These are phyloP conservation scores for Penicillium macrosclerotiorum DNA, from an alignment of 495 filamentous ascomycete genomes.

Conservation along the genomic window DNA sequence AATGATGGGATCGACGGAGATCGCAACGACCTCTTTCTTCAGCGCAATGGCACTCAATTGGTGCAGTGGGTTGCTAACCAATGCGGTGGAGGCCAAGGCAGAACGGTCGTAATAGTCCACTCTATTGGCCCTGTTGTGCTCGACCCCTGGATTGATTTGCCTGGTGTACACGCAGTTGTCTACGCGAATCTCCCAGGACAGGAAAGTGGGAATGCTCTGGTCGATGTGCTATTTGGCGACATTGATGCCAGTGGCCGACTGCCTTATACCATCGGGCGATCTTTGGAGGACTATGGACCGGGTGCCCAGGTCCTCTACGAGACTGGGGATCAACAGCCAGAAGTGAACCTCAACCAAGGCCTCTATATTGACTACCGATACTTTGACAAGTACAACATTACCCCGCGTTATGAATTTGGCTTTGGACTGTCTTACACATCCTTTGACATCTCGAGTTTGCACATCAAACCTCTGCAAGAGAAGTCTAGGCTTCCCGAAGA, in stretches of 20 bases:
- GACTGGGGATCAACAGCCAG: conserved; percentile 70
- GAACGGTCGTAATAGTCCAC: conserved; percentile 84
- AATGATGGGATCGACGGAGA: conserved; percentile 70
- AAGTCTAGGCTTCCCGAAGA: conserved; percentile 61
- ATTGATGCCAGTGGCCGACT: conserved; percentile 83
- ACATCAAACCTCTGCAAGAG: conserved; percentile 50
- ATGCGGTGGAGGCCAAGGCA: conserved; percentile 66
- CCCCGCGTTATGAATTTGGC: conserved; percentile 68
- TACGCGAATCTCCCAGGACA: conserved; percentile 88
- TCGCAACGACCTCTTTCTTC: conserved; percentile 73
- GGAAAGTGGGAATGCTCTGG: conserved; percentile 83
- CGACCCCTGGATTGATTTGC: conserved; percentile 80
- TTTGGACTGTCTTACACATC: conserved; percentile 75
- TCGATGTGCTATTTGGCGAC: conserved; percentile 81
- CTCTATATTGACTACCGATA: conserved; percentile 88
- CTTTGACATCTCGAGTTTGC: conserved; percentile 65
- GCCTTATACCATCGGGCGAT: conserved; percentile 88
- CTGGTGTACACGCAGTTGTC: conserved; percentile 76
- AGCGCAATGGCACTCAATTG: conserved; percentile 75
- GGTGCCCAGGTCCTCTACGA: conserved; percentile 72
- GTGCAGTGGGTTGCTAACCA: conserved; percentile 65
- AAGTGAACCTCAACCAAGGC: conserved; percentile 81
- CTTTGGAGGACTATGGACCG: conserved; percentile 77
- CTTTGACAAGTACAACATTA: conserved; percentile 75
- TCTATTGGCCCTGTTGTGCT: conserved; percentile 83